phyloP scores from a whole-genome alignment of 2,329 filamentous ascomycete genomes.

The Cytospora piceicola region DNA sequence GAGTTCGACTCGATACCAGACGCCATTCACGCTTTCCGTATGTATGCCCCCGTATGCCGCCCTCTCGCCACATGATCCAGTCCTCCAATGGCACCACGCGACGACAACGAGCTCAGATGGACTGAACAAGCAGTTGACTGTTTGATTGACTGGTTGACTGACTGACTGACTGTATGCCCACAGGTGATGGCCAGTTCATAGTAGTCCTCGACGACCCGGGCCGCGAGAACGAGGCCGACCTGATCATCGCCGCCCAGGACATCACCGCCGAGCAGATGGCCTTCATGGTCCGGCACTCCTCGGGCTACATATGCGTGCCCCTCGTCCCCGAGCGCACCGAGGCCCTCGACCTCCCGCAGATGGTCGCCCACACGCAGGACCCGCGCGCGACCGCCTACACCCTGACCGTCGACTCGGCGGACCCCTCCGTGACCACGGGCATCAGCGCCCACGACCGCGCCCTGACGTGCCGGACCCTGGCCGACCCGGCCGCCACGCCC shows the following conservation, averaged over 20 bases:
- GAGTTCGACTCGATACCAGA: slow-evolving; percentile 70
- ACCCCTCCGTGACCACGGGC: slow-evolving; percentile 78
- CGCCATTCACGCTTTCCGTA: slow-evolving; percentile 67
- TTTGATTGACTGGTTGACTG: slow-evolving; percentile 17
- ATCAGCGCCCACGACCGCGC: slow-evolving; percentile 89
- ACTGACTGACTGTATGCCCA: slow-evolving; percentile 15
- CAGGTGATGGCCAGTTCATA: slow-evolving; percentile 86
- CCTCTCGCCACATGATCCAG: slow-evolving; percentile 20
- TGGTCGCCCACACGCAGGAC: slow-evolving; percentile 78
- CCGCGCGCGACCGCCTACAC: slow-evolving; percentile 93
- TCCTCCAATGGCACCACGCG: slow-evolving; percentile 11
- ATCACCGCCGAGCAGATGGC: slow-evolving; percentile 90
- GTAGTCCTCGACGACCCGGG: slow-evolving; percentile 90
- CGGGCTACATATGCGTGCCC: slow-evolving; percentile 90
- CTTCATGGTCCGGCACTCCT: slow-evolving; percentile 91
- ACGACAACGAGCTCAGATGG: slow-evolving; percentile 6
- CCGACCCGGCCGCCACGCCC: slow-evolving; percentile 61
- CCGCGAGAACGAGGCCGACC: slow-evolving; percentile 97
- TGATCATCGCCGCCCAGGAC: slow-evolving; percentile 88
- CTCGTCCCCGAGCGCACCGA: slow-evolving; percentile 71
- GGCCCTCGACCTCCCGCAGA: slow-evolving; percentile 79
- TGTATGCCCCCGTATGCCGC: slow-evolving; percentile 36
- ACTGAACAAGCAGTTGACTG: too few relatives aligned
- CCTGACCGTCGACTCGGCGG: slow-evolving; percentile 79
- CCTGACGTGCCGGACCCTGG: slow-evolving; percentile 78